phyloP scores from a whole-genome alignment of 345 rosid genomes.

The Salix arbutifolia region DNA sequence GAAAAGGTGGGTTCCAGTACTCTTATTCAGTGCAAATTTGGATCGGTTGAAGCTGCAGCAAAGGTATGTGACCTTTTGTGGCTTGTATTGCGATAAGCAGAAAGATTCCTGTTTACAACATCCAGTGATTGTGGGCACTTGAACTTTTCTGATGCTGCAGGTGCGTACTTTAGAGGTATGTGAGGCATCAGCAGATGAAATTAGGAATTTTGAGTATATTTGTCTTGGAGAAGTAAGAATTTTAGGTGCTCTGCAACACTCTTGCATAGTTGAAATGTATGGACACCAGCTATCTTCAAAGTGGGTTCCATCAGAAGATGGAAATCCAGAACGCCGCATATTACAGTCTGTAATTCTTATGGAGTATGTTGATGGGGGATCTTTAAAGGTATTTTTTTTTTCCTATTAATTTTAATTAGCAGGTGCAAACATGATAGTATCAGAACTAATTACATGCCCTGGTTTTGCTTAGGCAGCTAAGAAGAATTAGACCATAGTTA shows the following conservation, averaged over 20 bases:
- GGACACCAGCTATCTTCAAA: constrained; percentile 82
- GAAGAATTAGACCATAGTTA: not conserved
- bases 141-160: constrained; percentile 33
- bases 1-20: constrained; percentile 56
- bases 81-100: not conserved
- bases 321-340: constrained; percentile 44
- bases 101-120: not conserved
- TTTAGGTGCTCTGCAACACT: constrained; percentile 64
- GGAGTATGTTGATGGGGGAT: constrained; percentile 83
- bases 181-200: constrained; percentile 50
- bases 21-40: constrained; percentile 57
- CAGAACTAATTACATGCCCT: not conserved
- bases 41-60: constrained; percentile 65
- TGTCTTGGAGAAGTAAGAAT: constrained; percentile 90
- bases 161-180: constrained; percentile 60
- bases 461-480: not conserved
- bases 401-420: not conserved
- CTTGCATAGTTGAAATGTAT: constrained; percentile 80
- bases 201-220: constrained; percentile 70
- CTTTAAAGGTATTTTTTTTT: constrained; percentile 55
- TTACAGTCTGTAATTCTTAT: constrained; percentile 71
- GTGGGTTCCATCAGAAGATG: constrained; percentile 60
- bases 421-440: not conserved
- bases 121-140: not conserved
- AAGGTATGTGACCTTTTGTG: constrained; percentile 47